Evolutionary conservation across 257 asterid genomes (phyloP).

Genomic region (Paulownia fortunei): DNA sequence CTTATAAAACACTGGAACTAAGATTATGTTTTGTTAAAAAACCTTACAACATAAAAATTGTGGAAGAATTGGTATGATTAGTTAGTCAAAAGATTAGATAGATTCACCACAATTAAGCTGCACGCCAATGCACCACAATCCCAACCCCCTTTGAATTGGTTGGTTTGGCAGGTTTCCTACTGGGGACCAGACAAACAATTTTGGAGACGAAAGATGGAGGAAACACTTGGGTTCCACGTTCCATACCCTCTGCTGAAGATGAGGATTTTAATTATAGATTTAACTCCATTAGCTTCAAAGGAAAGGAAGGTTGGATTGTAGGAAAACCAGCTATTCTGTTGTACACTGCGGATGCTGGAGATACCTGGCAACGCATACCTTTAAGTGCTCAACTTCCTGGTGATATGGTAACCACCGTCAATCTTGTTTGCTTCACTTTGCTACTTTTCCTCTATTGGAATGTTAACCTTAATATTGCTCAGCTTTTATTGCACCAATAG

Average conservation of each 20-base stretch:
- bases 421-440: conserved; percentile 2
- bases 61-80: neutral
- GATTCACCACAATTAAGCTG: neutral
- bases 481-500: neutral
- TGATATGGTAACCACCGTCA: conserved; percentile 63
- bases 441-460: neutral
- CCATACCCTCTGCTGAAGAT: conserved; percentile 92
- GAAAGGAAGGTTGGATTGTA: conserved; percentile 96
- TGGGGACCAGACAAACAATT: conserved; percentile 92
- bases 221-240: conserved; percentile 79
- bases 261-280: conserved; percentile 95
- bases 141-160: conserved; percentile 18
- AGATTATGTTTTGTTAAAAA: too few species aligned
- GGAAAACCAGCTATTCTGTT: conserved; percentile 92
- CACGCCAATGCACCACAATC: neutral
- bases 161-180: conserved; percentile 63
- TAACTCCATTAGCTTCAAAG: conserved; percentile 89
- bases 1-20: neutral
- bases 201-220: conserved; percentile 98
- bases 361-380: conserved; percentile 83
- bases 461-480: neutral
- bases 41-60: neutral
- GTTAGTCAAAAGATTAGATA: neutral
- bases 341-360: conserved; percentile 90
- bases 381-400: conserved; percentile 96